Evolutionary conservation across 2,329 filamentous ascomycete genomes (phyloP).

Genomic region (Epichloe scottii): DNA sequence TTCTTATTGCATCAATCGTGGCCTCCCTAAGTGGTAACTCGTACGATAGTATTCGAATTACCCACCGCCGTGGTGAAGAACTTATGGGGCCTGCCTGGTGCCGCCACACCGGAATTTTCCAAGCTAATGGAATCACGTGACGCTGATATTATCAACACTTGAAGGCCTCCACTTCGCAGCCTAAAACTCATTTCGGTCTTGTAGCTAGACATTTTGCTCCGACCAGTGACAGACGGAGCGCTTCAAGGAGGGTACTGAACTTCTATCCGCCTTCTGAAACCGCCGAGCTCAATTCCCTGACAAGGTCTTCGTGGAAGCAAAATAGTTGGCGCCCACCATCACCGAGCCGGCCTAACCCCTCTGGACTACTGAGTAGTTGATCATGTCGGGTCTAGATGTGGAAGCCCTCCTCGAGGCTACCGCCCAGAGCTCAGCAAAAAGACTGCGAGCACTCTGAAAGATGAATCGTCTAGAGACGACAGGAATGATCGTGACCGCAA

Average conservation of each 20-base stretch:
- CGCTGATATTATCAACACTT: background rate
- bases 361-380: constrained; percentile 11
- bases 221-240: background rate
- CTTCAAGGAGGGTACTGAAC: background rate
- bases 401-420: constrained; percentile 85
- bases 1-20: too few relatives aligned
- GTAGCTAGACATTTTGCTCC: background rate
- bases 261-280: background rate
- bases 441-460: constrained; percentile 31
- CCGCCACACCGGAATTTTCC: background rate
- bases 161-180: background rate
- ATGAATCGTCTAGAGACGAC: constrained; percentile 37
- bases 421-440: constrained; percentile 47
- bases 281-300: background rate
- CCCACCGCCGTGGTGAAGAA: background rate
- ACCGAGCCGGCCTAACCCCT: background rate
- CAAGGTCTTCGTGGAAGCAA: background rate
- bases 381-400: constrained; percentile 53
- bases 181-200: background rate
- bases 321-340: background rate
- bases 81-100: background rate
- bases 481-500: constrained; percentile 17
- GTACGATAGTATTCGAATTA: too few relatives aligned
- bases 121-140: background rate
- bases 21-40: too few relatives aligned